Percentiles rank a stretch among this genome's conserved stretches.
These are phyloP conservation scores for Aspergillus versicolor DNA, from an alignment of 2,329 filamentous ascomycete species.

Conservation along the genomic window DNA sequence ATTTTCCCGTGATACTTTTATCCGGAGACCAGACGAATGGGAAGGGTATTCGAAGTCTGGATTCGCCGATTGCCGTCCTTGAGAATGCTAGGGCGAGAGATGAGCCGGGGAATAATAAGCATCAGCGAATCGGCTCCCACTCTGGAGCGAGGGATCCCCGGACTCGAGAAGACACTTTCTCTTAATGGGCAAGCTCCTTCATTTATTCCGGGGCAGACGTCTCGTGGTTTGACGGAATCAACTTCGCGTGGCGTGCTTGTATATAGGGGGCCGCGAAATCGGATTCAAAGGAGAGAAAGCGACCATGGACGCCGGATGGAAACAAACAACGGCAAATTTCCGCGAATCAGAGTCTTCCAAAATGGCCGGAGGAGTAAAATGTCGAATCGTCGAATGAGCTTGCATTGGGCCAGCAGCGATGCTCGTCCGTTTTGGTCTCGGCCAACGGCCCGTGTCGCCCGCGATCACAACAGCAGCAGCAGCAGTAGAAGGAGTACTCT, in stretches of 20 bases:
- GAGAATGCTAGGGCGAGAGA: neutral
- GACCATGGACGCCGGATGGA: neutral
- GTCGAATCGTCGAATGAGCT: neutral
- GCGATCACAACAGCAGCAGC: neutral
- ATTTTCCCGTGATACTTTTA: neutral
- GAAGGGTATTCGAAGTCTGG: neutral
- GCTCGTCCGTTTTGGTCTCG: constrained; percentile 5
- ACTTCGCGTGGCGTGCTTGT: neutral
- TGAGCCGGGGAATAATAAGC: constrained; percentile 6
- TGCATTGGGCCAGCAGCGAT: neutral
- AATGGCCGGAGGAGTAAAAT: too few relatives aligned
- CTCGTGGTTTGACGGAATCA: neutral
- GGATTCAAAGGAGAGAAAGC: neutral
- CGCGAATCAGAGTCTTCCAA: constrained; percentile 2
- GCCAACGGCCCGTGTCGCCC: constrained; percentile 6
- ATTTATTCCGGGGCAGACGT: constrained; percentile 3
- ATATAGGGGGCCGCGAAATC: neutral
- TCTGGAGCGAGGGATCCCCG: neutral
- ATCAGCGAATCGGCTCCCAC: constrained; percentile 4
- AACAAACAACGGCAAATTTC: constrained; percentile 2
- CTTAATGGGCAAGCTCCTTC: neutral
- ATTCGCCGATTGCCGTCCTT: neutral
- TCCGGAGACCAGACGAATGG: neutral
- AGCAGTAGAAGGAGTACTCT: too few relatives aligned
- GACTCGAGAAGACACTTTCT: constrained; percentile 1